Conservation (phyloP, 2,329 filamentous ascomycete genomes). For the Harringtonia aguacate region DNA sequence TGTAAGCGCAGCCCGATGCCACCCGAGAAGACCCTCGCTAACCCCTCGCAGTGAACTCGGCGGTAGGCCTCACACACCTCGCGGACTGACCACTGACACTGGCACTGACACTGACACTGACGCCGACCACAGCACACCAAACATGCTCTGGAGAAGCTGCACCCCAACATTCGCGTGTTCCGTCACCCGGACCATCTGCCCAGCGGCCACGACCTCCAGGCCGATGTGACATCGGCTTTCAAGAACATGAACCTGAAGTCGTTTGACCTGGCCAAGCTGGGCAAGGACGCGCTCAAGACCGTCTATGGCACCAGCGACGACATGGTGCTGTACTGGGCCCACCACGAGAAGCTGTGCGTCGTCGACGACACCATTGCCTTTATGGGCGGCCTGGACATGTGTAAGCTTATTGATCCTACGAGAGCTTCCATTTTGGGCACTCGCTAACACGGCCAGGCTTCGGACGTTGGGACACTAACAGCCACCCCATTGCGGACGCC, state of each 20-base stretch:
- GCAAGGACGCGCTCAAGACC: slow-evolving; percentile 61
- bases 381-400: slow-evolving; percentile 86
- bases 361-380: slow-evolving; percentile 73
- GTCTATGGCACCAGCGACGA: slow-evolving; percentile 76
- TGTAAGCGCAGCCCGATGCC: slow-evolving; percentile 39
- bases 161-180: slow-evolving; percentile 81
- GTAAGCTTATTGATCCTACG: slow-evolving; percentile 32
- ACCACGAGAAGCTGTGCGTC: slow-evolving; percentile 84
- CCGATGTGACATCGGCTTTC: slow-evolving; percentile 56
- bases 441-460: slow-evolving; percentile 42
- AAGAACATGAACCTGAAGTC: slow-evolving; percentile 32
- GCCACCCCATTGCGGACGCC: slow-evolving; percentile 73
- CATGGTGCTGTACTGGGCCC: slow-evolving; percentile 81
- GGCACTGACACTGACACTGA: too few relatives aligned
- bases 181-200: slow-evolving; percentile 82
- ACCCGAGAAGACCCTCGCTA: slow-evolving; percentile 24
- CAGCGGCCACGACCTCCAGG: slow-evolving; percentile 55
- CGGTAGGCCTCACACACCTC: too few relatives aligned
- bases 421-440: not conserved
- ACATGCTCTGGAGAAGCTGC: slow-evolving; percentile 62
- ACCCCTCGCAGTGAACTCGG: slow-evolving; percentile 20
- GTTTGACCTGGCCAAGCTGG: slow-evolving; percentile 52
- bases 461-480: slow-evolving; percentile 79
- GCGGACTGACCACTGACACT: too few relatives aligned
- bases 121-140: slow-evolving; percentile 55